A percentile compares a stretch with the other conserved stretches of the same genome.
phyloP scores from a whole-genome alignment of 331 rosid species.

The Dryas integrifolia region DNA sequence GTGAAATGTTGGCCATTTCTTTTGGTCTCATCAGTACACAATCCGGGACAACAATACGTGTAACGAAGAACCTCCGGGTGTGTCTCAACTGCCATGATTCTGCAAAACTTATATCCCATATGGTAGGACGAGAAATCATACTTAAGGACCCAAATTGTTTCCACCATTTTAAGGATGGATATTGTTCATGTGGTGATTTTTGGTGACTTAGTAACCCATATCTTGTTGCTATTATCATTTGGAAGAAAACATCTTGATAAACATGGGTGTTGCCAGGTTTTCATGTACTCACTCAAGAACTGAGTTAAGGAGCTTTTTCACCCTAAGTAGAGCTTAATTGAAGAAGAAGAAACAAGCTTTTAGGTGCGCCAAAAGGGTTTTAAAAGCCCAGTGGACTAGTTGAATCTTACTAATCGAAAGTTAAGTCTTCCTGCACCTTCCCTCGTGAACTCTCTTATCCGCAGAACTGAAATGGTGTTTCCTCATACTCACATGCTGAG shows the following conservation, averaged over 20 bases:
- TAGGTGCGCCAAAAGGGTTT: no score
- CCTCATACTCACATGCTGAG: no score
- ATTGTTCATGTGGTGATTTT: slow-evolving; percentile 48
- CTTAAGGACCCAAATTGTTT: slow-evolving; percentile 59
- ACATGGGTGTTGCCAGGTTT: no score
- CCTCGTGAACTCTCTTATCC: no score
- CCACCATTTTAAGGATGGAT: slow-evolving; percentile 64
- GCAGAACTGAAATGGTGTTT: no score
- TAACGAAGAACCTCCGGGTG: slow-evolving; percentile 52
- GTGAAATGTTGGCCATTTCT: slow-evolving; percentile 66
- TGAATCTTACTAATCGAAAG: no score
- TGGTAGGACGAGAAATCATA: slow-evolving; percentile 49
- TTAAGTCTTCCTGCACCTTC: no score
- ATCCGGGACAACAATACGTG: slow-evolving; percentile 44
- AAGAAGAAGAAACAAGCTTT: no score
- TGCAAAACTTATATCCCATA: slow-evolving; percentile 52
- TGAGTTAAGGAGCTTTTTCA: no score
- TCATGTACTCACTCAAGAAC: no score
- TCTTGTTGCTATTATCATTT: not conserved
- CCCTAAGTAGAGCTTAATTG: no score
- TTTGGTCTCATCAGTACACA: slow-evolving; percentile 60
- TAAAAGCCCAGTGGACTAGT: no score
- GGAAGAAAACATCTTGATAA: not conserved
- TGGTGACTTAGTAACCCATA: slow-evolving; percentile 30
- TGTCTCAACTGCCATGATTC: slow-evolving; percentile 55